These are phyloP conservation scores for Fusarium paranaense DNA, from an alignment of 2,329 filamentous ascomycete species.

Conservation along the genomic window DNA sequence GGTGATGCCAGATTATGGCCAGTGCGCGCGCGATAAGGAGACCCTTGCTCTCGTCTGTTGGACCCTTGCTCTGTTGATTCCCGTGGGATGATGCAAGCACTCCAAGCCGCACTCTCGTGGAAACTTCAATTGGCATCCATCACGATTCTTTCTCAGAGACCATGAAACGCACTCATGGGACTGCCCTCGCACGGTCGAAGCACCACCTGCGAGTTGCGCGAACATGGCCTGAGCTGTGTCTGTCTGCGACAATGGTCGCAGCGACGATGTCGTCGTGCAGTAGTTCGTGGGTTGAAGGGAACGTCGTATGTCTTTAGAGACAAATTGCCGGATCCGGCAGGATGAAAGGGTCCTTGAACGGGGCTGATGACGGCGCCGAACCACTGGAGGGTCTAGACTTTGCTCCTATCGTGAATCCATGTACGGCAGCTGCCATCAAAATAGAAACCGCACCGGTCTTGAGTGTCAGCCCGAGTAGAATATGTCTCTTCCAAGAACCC, in stretches of 20 bases:
- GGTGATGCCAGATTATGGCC: slow-evolving; percentile 30
- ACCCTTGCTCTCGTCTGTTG: slow-evolving; percentile 20
- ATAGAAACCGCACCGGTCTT: slow-evolving; percentile 6
- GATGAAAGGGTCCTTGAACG: slow-evolving; percentile 21
- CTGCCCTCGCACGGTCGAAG: slow-evolving; percentile 6
- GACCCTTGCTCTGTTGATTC: slow-evolving; percentile 23
- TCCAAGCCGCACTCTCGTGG: neutral
- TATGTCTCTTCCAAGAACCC: neutral
- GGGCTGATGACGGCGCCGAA: slow-evolving; percentile 35
- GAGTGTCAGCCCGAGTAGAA: neutral
- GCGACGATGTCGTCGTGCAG: slow-evolving; percentile 34
- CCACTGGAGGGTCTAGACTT: slow-evolving; percentile 38
- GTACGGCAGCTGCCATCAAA: slow-evolving; percentile 10
- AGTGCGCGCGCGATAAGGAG: slow-evolving; percentile 33
- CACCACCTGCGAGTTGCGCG: slow-evolving; percentile 19
- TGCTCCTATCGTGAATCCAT: slow-evolving; percentile 1
- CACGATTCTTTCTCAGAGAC: neutral
- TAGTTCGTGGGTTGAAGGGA: slow-evolving; percentile 28
- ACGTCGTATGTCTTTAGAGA: slow-evolving; percentile 25
- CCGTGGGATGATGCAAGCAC: neutral
- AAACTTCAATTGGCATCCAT: neutral
- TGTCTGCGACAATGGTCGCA: slow-evolving; percentile 38
- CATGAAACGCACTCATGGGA: neutral
- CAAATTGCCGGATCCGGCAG: slow-evolving; percentile 34
- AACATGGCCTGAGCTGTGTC: slow-evolving; percentile 23